Evolutionary conservation across 768 basidiomycete genomes (phyloP).

Genomic region (Leccinum imitatum): DNA sequence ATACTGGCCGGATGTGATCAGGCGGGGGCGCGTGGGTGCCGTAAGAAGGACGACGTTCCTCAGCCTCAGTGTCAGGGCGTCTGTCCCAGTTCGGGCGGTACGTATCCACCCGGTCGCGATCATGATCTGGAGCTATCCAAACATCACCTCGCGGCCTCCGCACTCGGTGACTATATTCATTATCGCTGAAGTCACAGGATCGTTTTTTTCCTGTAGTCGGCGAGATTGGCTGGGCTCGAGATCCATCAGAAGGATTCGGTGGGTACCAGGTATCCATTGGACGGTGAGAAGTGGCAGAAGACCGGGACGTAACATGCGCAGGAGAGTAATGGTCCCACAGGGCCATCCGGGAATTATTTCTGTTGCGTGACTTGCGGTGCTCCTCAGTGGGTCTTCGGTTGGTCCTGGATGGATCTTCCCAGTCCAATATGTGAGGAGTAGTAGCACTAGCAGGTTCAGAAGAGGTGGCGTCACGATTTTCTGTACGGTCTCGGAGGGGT

Average conservation of each 20-base stretch:
- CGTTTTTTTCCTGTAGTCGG: constrained; percentile 23
- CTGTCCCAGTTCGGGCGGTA: constrained; percentile 14
- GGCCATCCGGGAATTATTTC: neutral
- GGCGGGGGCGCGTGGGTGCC: constrained; percentile 7
- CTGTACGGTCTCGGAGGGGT: neutral
- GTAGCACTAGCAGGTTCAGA: constrained; percentile 10
- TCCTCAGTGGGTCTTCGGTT: constrained; percentile 13
- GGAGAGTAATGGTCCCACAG: constrained; percentile 16
- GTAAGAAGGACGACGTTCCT: constrained; percentile 12
- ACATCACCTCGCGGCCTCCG: constrained; percentile 26
- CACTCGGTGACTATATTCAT: constrained; percentile 19
- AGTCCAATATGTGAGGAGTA: constrained; percentile 3
- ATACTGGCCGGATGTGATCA: constrained; percentile 3
- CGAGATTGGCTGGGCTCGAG: constrained; percentile 21
- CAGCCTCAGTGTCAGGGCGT: constrained; percentile 11
- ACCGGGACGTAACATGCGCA: neutral
- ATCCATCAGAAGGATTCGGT: constrained; percentile 2
- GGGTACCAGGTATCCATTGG: constrained; percentile 8
- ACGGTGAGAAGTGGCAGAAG: constrained; percentile 4
- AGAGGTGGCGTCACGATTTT: constrained; percentile 3
- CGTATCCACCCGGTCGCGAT: constrained; percentile 4
- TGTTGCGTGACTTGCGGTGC: constrained; percentile 5
- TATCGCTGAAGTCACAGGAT: constrained; percentile 20
- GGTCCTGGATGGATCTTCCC: constrained; percentile 12
- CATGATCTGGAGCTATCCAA: constrained; percentile 17